Evolutionary conservation across 148 eudicot genomes (phyloP).

Genomic region (Persicaria maculosa): DNA sequence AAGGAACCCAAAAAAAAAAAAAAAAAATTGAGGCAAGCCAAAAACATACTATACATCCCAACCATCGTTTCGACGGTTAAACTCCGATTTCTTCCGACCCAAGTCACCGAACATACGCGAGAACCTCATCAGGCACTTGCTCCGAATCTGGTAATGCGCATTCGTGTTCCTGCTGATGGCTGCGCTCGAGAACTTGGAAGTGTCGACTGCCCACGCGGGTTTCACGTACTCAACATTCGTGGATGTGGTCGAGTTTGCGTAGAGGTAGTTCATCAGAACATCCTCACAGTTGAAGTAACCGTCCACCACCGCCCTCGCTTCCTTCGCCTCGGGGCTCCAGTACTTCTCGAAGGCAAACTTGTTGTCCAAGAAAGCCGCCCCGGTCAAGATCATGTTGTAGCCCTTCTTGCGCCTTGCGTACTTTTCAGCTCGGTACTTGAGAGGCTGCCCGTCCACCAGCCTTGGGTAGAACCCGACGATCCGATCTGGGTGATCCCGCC

Average conservation of each 20-base stretch:
- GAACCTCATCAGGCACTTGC: slow-evolving; percentile 57
- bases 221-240: slow-evolving; percentile 67
- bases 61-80: slow-evolving; percentile 61
- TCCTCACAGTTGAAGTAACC: slow-evolving; percentile 81
- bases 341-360: slow-evolving; percentile 57
- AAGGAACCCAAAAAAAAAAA: neutral
- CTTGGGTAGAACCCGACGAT: slow-evolving; percentile 94
- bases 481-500: slow-evolving; percentile 82
- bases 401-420: slow-evolving; percentile 68
- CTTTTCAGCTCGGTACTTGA: slow-evolving; percentile 69
- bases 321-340: slow-evolving; percentile 68
- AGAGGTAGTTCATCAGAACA: slow-evolving; percentile 83
- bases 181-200: slow-evolving; percentile 68
- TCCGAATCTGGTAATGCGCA: slow-evolving; percentile 65
- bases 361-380: slow-evolving; percentile 82
- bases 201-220: slow-evolving; percentile 86
- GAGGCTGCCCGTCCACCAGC: slow-evolving; percentile 36
- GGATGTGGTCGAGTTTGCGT: slow-evolving; percentile 62
- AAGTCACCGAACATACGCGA: slow-evolving; percentile 64
- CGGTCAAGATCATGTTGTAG: slow-evolving; percentile 85
- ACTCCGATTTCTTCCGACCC: slow-evolving; percentile 43
- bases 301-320: slow-evolving; percentile 67
- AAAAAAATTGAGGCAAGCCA: neutral
- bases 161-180: slow-evolving; percentile 77
- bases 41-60: slow-evolving; percentile 74